phyloP scores from a whole-genome alignment of 2,329 filamentous ascomycete species.

The Paradendryphiella salina region DNA sequence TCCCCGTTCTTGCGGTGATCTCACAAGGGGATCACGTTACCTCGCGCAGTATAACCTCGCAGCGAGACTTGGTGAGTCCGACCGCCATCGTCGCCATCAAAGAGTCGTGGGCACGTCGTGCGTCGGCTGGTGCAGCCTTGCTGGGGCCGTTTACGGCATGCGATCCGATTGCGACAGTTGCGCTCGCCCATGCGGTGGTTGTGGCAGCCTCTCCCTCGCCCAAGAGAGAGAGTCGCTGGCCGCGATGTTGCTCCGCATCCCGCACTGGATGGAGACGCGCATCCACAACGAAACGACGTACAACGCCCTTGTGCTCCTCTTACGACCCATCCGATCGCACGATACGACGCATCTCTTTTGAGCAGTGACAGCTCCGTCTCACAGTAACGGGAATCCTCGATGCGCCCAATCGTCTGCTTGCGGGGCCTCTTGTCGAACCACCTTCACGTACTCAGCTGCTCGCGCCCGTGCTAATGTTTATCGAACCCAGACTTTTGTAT shows the following conservation, averaged over 20 bases:
- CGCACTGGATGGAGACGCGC: constrained; percentile 32
- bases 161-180: constrained; percentile 15
- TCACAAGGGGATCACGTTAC: constrained; percentile 1
- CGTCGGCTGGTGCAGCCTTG: background rate
- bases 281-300: constrained; percentile 36
- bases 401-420: constrained; percentile 32
- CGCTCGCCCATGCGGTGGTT: constrained; percentile 16
- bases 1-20: background rate
- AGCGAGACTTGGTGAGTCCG: constrained; percentile 7
- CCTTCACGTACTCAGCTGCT: constrained; percentile 28
- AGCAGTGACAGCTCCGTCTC: constrained; percentile 46
- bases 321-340: constrained; percentile 27
- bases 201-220: constrained; percentile 16
- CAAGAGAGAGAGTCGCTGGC: constrained; percentile 10
- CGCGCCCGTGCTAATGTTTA: constrained; percentile 46
- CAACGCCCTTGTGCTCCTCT: constrained; percentile 37
- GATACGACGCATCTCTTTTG: constrained; percentile 34
- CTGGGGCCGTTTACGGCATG: constrained; percentile 3
- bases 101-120: background rate
- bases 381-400: constrained; percentile 39
- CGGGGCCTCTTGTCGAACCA: constrained; percentile 34
- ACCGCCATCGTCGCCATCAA: constrained; percentile 1
- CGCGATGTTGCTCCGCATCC: constrained; percentile 28
- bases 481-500: constrained; percentile 32
- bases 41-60: constrained; percentile 6